Evolutionary conservation across 148 eudicot genomes (phyloP).

Genomic region (Persicaria maculosa): DNA sequence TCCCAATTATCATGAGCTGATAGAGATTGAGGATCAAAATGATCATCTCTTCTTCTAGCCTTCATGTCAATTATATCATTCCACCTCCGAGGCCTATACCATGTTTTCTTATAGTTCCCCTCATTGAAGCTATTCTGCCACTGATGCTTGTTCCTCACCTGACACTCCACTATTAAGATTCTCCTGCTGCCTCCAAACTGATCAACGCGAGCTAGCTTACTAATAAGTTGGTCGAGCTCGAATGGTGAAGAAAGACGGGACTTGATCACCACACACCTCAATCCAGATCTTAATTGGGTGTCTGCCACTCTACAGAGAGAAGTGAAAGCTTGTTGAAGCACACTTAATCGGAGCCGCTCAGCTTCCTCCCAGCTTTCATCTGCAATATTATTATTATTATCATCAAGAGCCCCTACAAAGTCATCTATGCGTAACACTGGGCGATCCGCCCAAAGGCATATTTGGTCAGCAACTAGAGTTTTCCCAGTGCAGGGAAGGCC

Average conservation of each 20-base stretch:
- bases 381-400: no score
- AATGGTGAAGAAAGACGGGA: not conserved
- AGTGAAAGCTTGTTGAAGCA: not conserved
- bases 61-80: no score
- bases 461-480: not conserved
- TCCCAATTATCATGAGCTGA: no score
- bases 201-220: no score
- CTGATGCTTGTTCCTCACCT: not conserved
- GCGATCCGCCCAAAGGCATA: not conserved
- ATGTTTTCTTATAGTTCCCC: no score
- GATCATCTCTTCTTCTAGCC: no score
- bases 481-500: slow-evolving; percentile 4
- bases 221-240: not conserved
- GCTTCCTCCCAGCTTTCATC: no score
- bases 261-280: not conserved
- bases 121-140: no score
- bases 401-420: not conserved
- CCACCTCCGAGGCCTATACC: no score
- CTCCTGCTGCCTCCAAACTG: not conserved
- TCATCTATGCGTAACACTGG: not conserved
- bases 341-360: no score
- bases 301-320: not conserved
- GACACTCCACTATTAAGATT: not conserved
- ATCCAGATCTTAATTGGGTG: not conserved
- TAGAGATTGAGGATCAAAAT: no score